Conservation (phyloP, 352 stramenopile genomes). For the Globisporangium solare region DNA sequence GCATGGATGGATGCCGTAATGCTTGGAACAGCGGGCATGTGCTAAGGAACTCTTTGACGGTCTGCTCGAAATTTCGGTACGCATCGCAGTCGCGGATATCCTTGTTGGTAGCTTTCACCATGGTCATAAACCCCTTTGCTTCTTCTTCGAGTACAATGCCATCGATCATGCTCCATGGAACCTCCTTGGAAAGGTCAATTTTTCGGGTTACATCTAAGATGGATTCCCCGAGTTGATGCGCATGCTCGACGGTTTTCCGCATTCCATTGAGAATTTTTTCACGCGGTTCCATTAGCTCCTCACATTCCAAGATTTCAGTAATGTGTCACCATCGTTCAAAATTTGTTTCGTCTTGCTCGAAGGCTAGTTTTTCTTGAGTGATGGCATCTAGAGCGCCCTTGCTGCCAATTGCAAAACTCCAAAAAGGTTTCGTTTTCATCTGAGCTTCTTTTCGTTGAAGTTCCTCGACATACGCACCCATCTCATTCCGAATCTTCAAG, state of each 20-base stretch:
- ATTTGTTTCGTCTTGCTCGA: conserved; percentile 28
- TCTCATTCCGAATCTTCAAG: conserved; percentile 64
- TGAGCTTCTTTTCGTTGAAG: conserved; percentile 56
- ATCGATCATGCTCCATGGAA: conserved; percentile 91
- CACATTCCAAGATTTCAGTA: conserved; percentile 91
- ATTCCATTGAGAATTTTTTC: conserved; percentile 68
- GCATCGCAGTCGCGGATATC: conserved; percentile 87
- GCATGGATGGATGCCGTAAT: conserved; percentile 70
- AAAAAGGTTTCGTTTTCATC: conserved; percentile 58
- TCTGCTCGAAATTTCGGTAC: conserved; percentile 84
- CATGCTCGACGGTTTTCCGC: conserved; percentile 69
- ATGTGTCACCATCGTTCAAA: conserved; percentile 81
- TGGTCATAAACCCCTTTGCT: conserved; percentile 77
- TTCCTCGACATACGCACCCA: conserved; percentile 79
- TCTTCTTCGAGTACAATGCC: conserved; percentile 92
- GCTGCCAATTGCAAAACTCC: conserved; percentile 47
- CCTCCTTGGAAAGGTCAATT: conserved; percentile 81
- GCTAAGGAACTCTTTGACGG: conserved; percentile 73
- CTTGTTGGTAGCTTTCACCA: conserved; percentile 89
- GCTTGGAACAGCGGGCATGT: conserved; percentile 79
- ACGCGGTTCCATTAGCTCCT: conserved; percentile 83
- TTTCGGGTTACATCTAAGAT: conserved; percentile 86
- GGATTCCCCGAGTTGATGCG: conserved; percentile 83
- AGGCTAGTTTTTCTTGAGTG: conserved; percentile 25
- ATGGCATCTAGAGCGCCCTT: conserved; percentile 38